These are phyloP conservation scores for Aspergillus japonicus DNA, from an alignment of 2,329 filamentous ascomycete species.

Conservation along the genomic window DNA sequence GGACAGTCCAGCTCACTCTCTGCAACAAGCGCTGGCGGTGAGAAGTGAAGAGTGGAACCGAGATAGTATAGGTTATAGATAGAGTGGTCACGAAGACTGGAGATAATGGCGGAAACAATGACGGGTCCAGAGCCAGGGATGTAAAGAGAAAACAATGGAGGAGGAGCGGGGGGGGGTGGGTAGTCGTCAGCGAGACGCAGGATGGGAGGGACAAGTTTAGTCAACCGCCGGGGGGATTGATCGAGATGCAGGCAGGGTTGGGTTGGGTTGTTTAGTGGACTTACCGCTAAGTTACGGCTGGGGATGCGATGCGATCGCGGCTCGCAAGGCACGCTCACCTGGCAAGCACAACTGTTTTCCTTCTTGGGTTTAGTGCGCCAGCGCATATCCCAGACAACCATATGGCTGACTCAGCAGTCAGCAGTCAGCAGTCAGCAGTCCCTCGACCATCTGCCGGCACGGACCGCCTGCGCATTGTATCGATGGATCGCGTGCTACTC, in stretches of 20 bases:
- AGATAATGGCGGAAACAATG: not conserved
- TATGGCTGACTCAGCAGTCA: slow-evolving; percentile 25
- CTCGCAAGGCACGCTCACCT: not conserved
- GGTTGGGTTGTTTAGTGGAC: not conserved
- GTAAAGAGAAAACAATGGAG: not conserved
- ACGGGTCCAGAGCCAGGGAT: not conserved
- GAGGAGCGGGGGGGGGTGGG: slow-evolving; percentile 1
- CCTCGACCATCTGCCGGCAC: not conserved
- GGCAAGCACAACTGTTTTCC: slow-evolving; percentile 36
- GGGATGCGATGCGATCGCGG: slow-evolving; percentile 2
- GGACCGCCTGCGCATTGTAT: slow-evolving; percentile 24
- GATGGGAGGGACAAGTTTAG: not conserved
- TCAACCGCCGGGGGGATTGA: slow-evolving; percentile 1
- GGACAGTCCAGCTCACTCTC: not conserved
- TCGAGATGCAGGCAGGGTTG: slow-evolving; percentile 11
- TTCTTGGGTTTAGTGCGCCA: slow-evolving; percentile 40
- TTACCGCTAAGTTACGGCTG: slow-evolving; percentile 5
- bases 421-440: slow-evolving; percentile 18
- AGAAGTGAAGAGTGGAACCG: slow-evolving; percentile 9
- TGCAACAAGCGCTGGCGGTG: slow-evolving; percentile 14
- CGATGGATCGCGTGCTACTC: not conserved
- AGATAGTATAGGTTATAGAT: not conserved
- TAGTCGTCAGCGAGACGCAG: slow-evolving; percentile 3
- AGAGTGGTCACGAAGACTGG: not conserved
- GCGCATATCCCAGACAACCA: slow-evolving; percentile 43